phyloP scores from a whole-genome alignment of 768 basidiomycete species.

The Amanita brunnescens region DNA sequence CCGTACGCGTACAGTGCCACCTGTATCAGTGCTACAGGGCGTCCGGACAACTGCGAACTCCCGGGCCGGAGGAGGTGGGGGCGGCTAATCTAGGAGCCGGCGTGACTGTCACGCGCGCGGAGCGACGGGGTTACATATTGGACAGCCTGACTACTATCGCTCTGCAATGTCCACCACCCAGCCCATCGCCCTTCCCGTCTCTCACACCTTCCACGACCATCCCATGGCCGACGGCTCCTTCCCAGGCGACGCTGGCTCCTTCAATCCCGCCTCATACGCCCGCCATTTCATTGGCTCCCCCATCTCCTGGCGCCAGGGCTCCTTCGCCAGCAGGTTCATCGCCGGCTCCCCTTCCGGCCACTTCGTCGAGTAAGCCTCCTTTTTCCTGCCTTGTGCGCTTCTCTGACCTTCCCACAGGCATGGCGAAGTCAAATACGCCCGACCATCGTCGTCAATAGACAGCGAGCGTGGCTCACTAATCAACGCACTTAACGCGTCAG shows the following conservation, averaged over 20 bases:
- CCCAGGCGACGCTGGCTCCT: constrained; percentile 35
- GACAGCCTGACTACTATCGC: constrained; percentile 6
- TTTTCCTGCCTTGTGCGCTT: not conserved
- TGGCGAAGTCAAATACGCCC: constrained; percentile 26
- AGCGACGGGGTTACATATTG: constrained; percentile 3
- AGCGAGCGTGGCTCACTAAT: constrained; percentile 47
- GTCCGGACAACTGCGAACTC: not conserved
- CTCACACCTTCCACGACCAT: constrained; percentile 21
- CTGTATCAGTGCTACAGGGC: not conserved
- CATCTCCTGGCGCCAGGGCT: constrained; percentile 60
- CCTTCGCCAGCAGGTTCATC: constrained; percentile 55
- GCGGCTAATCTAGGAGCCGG: not conserved
- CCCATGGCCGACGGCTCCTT: constrained; percentile 44
- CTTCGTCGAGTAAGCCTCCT: constrained; percentile 51
- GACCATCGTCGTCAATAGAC: constrained; percentile 44
- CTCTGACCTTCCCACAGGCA: constrained; percentile 13
- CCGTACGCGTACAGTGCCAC: not conserved
- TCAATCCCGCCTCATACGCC: constrained; percentile 61
- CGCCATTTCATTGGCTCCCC: constrained; percentile 65
- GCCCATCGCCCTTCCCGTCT: constrained; percentile 37
- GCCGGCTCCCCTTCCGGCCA: constrained; percentile 57
- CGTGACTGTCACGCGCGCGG: not conserved
- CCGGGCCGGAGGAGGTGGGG: not conserved
- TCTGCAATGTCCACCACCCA: constrained; percentile 23
- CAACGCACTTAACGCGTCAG: constrained; percentile 58